These are phyloP conservation scores for Pachysolen tannophilus DNA, from an alignment of 805 yeast genomes.

Conservation along the genomic window DNA sequence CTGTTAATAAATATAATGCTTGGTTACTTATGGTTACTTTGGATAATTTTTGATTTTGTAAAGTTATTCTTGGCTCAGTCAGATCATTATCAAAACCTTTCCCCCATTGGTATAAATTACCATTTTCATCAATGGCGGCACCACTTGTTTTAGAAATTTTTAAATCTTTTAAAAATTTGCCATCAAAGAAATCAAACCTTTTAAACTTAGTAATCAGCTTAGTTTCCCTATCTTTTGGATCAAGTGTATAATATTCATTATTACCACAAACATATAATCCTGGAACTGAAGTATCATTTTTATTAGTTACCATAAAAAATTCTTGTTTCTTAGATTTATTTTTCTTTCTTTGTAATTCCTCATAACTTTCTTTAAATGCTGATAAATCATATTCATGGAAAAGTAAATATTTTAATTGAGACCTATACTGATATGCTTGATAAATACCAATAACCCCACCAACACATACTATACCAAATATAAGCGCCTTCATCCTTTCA, in stretches of 20 bases:
- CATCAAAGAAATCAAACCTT: conserved; percentile 59
- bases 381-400: conserved; percentile 25
- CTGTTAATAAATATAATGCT: conserved; percentile 38
- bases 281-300: conserved; percentile 33
- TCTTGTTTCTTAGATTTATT: conserved; percentile 12
- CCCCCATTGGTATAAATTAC: conserved; percentile 74
- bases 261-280: conserved; percentile 64
- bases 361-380: conserved; percentile 30
- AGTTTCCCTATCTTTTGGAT: conserved; percentile 15
- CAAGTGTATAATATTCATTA: conserved; percentile 31
- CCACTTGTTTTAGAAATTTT: conserved; percentile 40
- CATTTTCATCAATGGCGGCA: conserved; percentile 56
- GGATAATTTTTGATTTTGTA: conserved; percentile 38
- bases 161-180: conserved; percentile 48
- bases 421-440: conserved; percentile 32
- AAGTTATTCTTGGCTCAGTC: conserved; percentile 24
- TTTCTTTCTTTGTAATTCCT: conserved; percentile 18
- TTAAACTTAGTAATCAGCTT: conserved; percentile 43
- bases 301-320: conserved; percentile 21
- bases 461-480: conserved; percentile 32
- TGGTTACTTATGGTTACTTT: conserved; percentile 45
- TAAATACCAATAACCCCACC: conserved; percentile 31
- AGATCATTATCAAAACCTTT: conserved; percentile 24
- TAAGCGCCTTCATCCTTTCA: conserved; percentile 36
- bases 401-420: conserved; percentile 26